These are phyloP conservation scores for Aspergillus nidulans DNA, from an alignment of 495 filamentous ascomycete species.

Conservation along the genomic window DNA sequence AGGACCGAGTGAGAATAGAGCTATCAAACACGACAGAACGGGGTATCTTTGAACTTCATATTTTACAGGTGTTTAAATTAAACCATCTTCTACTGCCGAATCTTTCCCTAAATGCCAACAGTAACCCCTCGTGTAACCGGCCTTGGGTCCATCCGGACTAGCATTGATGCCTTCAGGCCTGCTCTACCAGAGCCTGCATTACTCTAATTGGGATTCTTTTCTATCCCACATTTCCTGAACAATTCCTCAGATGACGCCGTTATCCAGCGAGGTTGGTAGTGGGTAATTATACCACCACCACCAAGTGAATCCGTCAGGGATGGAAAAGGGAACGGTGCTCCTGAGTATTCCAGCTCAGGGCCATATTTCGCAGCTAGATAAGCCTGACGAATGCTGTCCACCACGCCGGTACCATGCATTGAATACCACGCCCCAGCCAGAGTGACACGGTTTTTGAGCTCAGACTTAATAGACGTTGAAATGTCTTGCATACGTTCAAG, in stretches of 20 bases:
- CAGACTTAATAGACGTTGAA: conserved; percentile 47
- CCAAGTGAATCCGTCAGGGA: no score
- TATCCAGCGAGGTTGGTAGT: background rate
- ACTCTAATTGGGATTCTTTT: background rate
- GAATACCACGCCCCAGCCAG: conserved; percentile 79
- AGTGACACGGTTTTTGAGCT: conserved; percentile 60
- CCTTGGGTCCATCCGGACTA: background rate
- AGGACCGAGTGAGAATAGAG: background rate
- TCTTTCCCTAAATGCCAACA: background rate
- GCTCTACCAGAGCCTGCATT: background rate
- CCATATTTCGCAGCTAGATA: conserved; percentile 35
- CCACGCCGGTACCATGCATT: conserved; percentile 49
- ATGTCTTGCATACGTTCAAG: conserved; percentile 54
- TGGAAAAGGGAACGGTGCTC: no score
- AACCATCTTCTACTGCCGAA: background rate
- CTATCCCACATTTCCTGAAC: background rate
- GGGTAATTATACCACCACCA: conserved; percentile 28
- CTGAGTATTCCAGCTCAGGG: conserved; percentile 14
- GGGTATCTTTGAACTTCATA: background rate
- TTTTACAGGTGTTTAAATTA: background rate
- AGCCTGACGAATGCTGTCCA: conserved; percentile 56
- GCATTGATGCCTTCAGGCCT: background rate
- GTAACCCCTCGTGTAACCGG: background rate
- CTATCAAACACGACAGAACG: background rate
- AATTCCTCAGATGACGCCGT: background rate